Evolutionary conservation across 148 eudicot species (phyloP), one percentile per base, ranked within the genome.

Genomic region (Camellia japonica): DNA sequence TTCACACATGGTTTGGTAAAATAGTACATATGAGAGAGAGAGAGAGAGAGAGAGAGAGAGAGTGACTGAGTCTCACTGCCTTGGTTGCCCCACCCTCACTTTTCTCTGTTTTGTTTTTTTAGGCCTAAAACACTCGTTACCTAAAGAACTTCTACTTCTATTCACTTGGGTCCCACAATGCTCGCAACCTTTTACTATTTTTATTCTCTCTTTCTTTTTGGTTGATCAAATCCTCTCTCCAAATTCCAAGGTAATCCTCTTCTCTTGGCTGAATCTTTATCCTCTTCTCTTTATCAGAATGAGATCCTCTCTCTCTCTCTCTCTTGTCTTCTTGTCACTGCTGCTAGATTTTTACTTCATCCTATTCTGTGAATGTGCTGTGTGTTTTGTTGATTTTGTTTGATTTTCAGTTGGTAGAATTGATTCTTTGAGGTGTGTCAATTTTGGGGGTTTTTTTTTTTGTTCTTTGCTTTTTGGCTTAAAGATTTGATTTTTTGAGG

Each of bases 91-190:
- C 49, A 49, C 18, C 55, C 46, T 20, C 15, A 4, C 15, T 14
- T 73, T 20, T 19, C 13, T 63, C 0, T 20, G 44, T 10, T 20
- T 65, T 65, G 15, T 23, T 52, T 52, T n/a, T 66, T 78, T 67
- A 52, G 59, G 70, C 18, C 70, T 5, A 65, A 64, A 30, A 20
- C 30, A 63, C 70, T 10, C 60, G 7, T 10, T 43, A 41, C 63
- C 71, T 10, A 72, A 18, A 64, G 63, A 73, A 43, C 23, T 76
- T 81, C 51, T 38, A 62, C 46, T 77, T 70, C 71, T 70, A 69
- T 82, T 76, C 80, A 82, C 84, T 82, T 77, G 78, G 81, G 80
- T 71, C 77, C 84, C 59, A 46, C 66, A 6, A 71, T n/a, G 77
- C 73, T 60, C 84, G 73, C 78, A 77, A 30, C 16, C 68, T 70